phyloP scores from a whole-genome alignment of 495 filamentous ascomycete genomes.

The Aspergillus nanangensis region DNA sequence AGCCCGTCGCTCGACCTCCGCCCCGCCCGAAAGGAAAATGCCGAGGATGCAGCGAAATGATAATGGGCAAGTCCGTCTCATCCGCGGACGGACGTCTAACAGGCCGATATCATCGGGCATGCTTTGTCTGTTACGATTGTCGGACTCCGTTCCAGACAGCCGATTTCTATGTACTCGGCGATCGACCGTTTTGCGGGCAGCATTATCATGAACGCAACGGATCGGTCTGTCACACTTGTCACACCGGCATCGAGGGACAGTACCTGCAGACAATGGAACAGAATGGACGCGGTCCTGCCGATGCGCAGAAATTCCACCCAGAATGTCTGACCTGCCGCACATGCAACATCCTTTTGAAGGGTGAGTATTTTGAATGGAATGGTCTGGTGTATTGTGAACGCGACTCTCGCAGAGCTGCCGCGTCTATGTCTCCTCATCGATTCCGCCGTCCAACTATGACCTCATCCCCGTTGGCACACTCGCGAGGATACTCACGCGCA shows the following conservation, averaged over 20 bases:
- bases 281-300: conserved; percentile 37
- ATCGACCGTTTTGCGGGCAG: conserved; percentile 83
- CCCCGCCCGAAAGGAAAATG: conserved; percentile 65
- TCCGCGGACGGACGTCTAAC: conserved; percentile 91
- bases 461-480: conserved; percentile 24
- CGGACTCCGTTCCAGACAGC: conserved; percentile 74
- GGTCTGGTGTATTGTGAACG: conserved; percentile 74
- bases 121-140: conserved; percentile 90
- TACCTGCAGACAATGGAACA: conserved; percentile 74
- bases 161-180: conserved; percentile 87
- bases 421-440: conserved; percentile 30
- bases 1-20: conserved; percentile 19
- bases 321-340: conserved; percentile 76
- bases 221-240: conserved; percentile 75
- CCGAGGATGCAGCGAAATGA: conserved; percentile 72
- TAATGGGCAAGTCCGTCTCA: conserved; percentile 88
- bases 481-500: conserved; percentile 8
- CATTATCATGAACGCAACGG: conserved; percentile 93
- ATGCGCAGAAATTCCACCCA: conserved; percentile 76
- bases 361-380: conserved; percentile 69
- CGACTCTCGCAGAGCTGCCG: conserved; percentile 66
- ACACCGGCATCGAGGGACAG: conserved; percentile 84
- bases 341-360: conserved; percentile 48
- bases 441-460: conserved; percentile 27
- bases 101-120: conserved; percentile 88